Conservation (phyloP, 2,329 filamentous ascomycete genomes). For the Nemania bipapillata region DNA sequence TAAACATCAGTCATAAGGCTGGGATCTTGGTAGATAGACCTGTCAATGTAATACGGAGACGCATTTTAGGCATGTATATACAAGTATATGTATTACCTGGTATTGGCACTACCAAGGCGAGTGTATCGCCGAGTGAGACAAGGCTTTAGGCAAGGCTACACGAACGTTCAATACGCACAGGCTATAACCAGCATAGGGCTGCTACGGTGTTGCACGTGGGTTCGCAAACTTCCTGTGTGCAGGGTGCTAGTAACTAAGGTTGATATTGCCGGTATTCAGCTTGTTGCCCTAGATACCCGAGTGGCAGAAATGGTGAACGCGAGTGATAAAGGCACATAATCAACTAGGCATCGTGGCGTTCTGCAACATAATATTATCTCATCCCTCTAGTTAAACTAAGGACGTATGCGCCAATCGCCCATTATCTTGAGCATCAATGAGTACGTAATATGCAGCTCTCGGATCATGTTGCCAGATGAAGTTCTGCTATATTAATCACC, state of each 20-base stretch:
- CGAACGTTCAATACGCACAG: not conserved
- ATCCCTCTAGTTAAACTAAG: not conserved
- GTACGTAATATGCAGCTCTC: not conserved
- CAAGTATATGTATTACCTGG: no score
- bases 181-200: conserved; percentile 1
- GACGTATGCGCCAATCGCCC: not conserved
- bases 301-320: not conserved
- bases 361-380: no score
- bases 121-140: conserved; percentile 6
- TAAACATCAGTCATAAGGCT: conserved; percentile 23
- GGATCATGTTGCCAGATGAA: not conserved
- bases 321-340: not conserved
- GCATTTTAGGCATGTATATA: not conserved
- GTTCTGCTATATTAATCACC: not conserved
- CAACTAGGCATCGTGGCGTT: no score
- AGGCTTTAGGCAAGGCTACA: conserved; percentile 31
- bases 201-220: conserved; percentile 9
- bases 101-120: not conserved
- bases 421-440: not conserved
- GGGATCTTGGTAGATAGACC: not conserved
- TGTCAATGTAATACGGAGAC: not conserved
- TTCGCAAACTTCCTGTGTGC: conserved; percentile 1
- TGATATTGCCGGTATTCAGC: not conserved
- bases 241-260: not conserved
- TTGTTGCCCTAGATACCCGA: not conserved